A percentile compares a stretch with the other conserved stretches of the same genome.
Conservation (phyloP, 768 basidiomycete genomes). For the Fomitopsis pulvina region DNA sequence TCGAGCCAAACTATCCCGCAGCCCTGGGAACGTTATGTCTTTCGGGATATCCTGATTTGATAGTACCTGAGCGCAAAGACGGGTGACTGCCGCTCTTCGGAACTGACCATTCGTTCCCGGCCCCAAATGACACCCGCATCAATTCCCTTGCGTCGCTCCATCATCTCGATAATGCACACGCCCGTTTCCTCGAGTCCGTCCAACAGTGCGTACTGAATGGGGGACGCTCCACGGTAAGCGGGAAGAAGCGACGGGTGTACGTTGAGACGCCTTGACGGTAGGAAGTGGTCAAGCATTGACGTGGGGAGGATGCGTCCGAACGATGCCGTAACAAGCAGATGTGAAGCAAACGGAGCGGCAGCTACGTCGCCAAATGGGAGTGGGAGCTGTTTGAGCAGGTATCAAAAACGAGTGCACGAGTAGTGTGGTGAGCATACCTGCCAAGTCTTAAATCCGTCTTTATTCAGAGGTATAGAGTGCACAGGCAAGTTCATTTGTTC, state of each 20-base stretch:
- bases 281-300: slow-evolving; percentile 56
- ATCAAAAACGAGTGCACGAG: neutral
- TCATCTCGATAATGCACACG: slow-evolving; percentile 77
- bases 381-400: slow-evolving; percentile 2
- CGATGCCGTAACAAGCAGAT: slow-evolving; percentile 80
- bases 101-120: slow-evolving; percentile 42
- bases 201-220: slow-evolving; percentile 78
- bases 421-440: slow-evolving; percentile 29
- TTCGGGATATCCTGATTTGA: slow-evolving; percentile 43
- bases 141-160: slow-evolving; percentile 59
- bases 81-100: neutral
- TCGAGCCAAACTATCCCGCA: slow-evolving; percentile 54
- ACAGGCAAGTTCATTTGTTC: slow-evolving; percentile 47
- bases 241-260: slow-evolving; percentile 89
- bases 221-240: slow-evolving; percentile 83
- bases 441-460: slow-evolving; percentile 59
- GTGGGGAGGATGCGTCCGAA: slow-evolving; percentile 82
- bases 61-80: neutral
- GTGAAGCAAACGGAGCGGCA: slow-evolving; percentile 26
- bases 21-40: slow-evolving; percentile 41
- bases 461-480: slow-evolving; percentile 53
- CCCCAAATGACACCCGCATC: slow-evolving; percentile 76
- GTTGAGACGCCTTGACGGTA: slow-evolving; percentile 57
- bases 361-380: slow-evolving; percentile 31
- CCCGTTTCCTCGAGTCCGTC: slow-evolving; percentile 65